These are phyloP conservation scores for Brassica hybrid DNA, from an alignment of 441 rosid species.

Conservation along the genomic window DNA sequence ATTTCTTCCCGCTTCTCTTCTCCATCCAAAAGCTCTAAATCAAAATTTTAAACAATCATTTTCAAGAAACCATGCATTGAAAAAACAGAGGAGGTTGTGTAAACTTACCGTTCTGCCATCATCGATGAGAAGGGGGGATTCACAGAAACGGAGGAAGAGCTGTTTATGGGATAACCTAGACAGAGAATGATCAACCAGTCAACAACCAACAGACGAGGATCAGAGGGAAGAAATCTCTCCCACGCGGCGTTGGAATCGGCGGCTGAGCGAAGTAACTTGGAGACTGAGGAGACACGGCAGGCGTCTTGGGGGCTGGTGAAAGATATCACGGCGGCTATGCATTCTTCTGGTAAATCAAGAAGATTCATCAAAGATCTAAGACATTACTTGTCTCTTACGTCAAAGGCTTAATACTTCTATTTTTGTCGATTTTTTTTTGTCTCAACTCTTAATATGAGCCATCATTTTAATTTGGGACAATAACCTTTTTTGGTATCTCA, in stretches of 20 bases:
- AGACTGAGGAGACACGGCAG: constrained; percentile 32
- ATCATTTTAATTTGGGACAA: not conserved
- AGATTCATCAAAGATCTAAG: constrained; percentile 14
- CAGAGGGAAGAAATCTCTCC: constrained; percentile 25
- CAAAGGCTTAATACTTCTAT: too few relatives aligned
- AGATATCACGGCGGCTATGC: constrained; percentile 28
- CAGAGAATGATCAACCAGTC: constrained; percentile 13
- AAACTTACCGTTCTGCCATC: not conserved
- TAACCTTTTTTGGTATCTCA: not conserved
- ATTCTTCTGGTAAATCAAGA: constrained; percentile 35
- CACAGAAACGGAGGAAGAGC: constrained; percentile 21
- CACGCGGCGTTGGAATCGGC: constrained; percentile 21
- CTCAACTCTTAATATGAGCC: too few relatives aligned
- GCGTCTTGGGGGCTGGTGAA: constrained; percentile 31
- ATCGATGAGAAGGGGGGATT: constrained; percentile 9
- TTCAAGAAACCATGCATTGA: not conserved
- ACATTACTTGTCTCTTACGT: too few relatives aligned
- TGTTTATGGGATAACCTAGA: constrained; percentile 23
- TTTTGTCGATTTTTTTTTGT: too few relatives aligned
- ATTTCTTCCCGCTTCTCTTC: not conserved
- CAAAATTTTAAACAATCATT: not conserved
- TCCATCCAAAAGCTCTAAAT: not conserved
- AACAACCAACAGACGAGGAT: not conserved
- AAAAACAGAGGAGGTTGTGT: not conserved
- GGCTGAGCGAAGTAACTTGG: constrained; percentile 19